Evolutionary conservation across 805 yeast species (phyloP).

Genomic region (Candida chilensis): DNA sequence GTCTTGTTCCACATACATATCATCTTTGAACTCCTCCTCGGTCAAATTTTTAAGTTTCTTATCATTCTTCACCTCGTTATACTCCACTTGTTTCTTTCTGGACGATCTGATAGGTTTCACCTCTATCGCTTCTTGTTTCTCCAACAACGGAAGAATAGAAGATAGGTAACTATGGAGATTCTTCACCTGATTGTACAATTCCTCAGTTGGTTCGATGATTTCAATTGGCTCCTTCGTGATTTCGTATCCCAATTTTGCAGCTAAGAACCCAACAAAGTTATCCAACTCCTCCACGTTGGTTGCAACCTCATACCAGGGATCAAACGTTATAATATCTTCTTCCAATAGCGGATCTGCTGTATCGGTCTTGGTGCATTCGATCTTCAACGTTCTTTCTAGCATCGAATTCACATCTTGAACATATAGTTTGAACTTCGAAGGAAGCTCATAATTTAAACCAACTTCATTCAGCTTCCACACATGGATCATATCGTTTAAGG

Average conservation of each 20-base stretch:
- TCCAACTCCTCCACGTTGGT: conserved; percentile 15
- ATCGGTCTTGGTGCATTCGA: conserved; percentile 24
- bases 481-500: conserved; percentile 21
- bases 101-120: conserved; percentile 6
- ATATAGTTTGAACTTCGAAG: conserved; percentile 25
- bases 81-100: conserved; percentile 11
- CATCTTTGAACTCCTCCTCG: conserved; percentile 4
- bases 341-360: conserved; percentile 17
- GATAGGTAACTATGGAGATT: conserved; percentile 19
- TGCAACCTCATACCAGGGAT: conserved; percentile 27
- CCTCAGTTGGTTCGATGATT: conserved; percentile 10
- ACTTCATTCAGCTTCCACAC: conserved; percentile 7
- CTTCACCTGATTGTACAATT: too few relatives aligned
- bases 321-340: neutral
- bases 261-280: conserved; percentile 14
- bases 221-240: neutral
- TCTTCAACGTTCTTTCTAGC: conserved; percentile 15
- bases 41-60: conserved; percentile 3
- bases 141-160: conserved; percentile 15
- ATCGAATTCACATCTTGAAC: conserved; percentile 28
- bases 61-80: conserved; percentile 7
- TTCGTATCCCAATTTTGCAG: conserved; percentile 10
- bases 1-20: conserved; percentile 7
- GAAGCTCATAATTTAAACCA: conserved; percentile 3
- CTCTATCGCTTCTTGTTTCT: conserved; percentile 11